Percentiles rank a stretch among this genome's conserved stretches.
Evolutionary conservation across 306 rosid genomes (phyloP).

Genomic region (Gynostemma pentaphyllum): DNA sequence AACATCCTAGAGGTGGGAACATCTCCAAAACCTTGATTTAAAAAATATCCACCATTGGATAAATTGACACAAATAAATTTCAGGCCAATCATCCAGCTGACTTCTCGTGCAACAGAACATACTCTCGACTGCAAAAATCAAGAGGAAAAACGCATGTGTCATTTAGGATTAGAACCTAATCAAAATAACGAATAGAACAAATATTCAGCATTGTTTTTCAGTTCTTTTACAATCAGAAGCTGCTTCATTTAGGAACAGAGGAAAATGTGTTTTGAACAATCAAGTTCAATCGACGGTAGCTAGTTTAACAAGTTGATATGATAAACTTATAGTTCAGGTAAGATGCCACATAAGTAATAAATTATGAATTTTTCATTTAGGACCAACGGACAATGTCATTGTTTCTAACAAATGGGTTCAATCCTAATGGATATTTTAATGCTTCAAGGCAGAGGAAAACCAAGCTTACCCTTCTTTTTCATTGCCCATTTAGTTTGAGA

Average conservation of each 20-base stretch:
- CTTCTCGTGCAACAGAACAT: constrained; percentile 85
- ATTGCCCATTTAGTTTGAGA: no score
- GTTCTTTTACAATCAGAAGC: not conserved
- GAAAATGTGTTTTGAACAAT: not conserved
- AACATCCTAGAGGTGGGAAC: constrained; percentile 3
- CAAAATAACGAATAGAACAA: not conserved
- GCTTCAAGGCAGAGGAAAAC: no score
- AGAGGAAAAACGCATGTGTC: not conserved
- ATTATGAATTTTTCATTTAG: no score
- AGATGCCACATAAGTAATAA: not conserved
- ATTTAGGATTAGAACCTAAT: no score
- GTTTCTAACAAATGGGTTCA: no score
- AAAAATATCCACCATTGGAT: not conserved
- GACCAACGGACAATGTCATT: no score
- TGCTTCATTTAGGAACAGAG: not conserved
- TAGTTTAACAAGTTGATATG: not conserved
- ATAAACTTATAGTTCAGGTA: not conserved
- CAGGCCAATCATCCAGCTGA: constrained; percentile 28
- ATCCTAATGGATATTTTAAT: no score
- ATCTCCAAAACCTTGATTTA: not conserved
- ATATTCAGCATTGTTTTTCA: not conserved
- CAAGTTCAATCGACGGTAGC: not conserved
- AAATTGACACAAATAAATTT: not conserved
- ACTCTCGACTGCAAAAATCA: constrained; percentile 76
- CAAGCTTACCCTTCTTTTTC: no score